Conservation (phyloP, 1,139 yeast genomes). For the Kodamaea sp. region DNA sequence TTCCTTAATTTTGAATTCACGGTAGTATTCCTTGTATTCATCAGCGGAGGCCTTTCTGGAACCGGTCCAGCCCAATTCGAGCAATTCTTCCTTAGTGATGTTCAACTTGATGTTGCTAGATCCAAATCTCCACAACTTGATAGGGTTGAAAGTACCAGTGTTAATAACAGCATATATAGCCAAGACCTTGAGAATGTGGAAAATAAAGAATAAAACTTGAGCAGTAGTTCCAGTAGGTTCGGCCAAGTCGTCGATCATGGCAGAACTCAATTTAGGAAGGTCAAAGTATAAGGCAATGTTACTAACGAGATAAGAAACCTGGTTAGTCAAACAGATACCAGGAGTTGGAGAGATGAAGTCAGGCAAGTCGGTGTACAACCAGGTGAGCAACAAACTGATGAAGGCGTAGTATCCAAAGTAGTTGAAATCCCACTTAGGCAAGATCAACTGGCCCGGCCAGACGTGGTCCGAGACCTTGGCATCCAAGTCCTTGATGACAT, state of each 20-base stretch:
- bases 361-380: conserved; percentile 95
- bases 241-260: conserved; percentile 49
- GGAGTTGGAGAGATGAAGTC: conserved; percentile 90
- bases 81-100: conserved; percentile 56
- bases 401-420: conserved; percentile 48
- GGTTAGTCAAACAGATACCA: conserved; percentile 79
- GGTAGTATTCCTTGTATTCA: conserved; percentile 72
- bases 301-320: conserved; percentile 44
- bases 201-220: conserved; percentile 66
- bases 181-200: conserved; percentile 66
- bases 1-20: conserved; percentile 62
- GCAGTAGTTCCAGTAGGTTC: conserved; percentile 44
- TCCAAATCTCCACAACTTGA: conserved; percentile 29
- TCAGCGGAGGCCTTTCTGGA: conserved; percentile 70
- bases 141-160: conserved; percentile 79
- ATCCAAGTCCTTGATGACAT: conserved; percentile 45
- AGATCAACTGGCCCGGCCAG: conserved; percentile 89
- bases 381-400: conserved; percentile 48
- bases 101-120: conserved; percentile 31
- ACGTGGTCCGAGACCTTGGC: conserved; percentile 57
- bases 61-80: conserved; percentile 89
- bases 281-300: conserved; percentile 35
- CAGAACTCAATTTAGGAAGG: conserved; percentile 39
- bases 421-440: conserved; percentile 77
- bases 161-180: conserved; percentile 60